Conservation (phyloP, 2,329 filamentous ascomycete species). For the Colletotrichum tanaceti region DNA sequence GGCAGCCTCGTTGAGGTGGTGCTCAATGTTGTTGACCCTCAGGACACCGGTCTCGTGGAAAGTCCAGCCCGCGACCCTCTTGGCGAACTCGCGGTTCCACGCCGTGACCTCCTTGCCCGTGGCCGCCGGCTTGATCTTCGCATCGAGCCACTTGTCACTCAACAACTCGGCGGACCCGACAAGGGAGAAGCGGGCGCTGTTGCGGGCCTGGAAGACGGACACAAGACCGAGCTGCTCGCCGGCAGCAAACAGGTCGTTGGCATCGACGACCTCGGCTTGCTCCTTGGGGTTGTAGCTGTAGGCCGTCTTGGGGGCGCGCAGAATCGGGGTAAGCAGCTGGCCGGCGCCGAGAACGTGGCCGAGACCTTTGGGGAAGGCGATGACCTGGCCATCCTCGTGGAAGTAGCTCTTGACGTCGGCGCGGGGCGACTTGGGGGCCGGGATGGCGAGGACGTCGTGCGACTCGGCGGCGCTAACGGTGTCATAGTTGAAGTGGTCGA, state of each 20-base stretch:
- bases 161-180: conserved; percentile 89
- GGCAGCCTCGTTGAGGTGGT: conserved; percentile 71
- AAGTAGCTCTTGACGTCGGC: conserved; percentile 83
- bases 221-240: conserved; percentile 86
- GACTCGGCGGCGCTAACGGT: conserved; percentile 78
- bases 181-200: conserved; percentile 89
- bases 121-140: conserved; percentile 74
- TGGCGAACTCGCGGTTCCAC: conserved; percentile 86
- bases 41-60: conserved; percentile 95
- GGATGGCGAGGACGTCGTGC: conserved; percentile 88
- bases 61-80: conserved; percentile 89
- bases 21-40: conserved; percentile 84
- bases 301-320: conserved; percentile 84
- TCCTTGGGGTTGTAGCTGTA: conserved; percentile 97
- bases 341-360: conserved; percentile 85
- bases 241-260: conserved; percentile 85
- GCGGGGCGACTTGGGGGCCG: conserved; percentile 73
- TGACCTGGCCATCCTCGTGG: conserved; percentile 66
- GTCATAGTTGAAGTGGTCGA: conserved; percentile 98
- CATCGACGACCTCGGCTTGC: conserved; percentile 70
- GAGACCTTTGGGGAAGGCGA: conserved; percentile 85
- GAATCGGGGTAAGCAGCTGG: conserved; percentile 81
- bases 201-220: conserved; percentile 89
- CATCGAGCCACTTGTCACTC: conserved; percentile 88
- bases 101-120: conserved; percentile 68